Evolutionary conservation across 1,139 yeast genomes (phyloP).

Genomic region (Scheffersomyces lignicola): DNA sequence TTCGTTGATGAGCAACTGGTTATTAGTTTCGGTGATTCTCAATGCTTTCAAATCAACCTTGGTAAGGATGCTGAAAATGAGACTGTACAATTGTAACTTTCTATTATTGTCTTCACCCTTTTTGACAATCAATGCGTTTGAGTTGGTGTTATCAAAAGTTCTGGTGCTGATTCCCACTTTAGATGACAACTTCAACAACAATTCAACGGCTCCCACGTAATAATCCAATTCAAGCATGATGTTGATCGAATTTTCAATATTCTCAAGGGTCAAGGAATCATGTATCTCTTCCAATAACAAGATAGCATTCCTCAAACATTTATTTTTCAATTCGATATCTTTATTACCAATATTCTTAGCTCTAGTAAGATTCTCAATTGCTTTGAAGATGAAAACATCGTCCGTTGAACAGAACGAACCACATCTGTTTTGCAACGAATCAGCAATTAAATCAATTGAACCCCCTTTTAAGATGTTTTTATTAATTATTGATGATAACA

Average conservation of each 20-base stretch:
- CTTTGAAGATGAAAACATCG: slow-evolving; percentile 92
- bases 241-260: slow-evolving; percentile 75
- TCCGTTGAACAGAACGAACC: slow-evolving; percentile 93
- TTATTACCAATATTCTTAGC: slow-evolving; percentile 75
- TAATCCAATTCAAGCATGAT: slow-evolving; percentile 78
- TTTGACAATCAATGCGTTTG: slow-evolving; percentile 9
- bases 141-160: slow-evolving; percentile 9
- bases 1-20: slow-evolving; percentile 50
- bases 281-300: slow-evolving; percentile 78
- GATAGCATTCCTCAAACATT: slow-evolving; percentile 74
- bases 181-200: slow-evolving; percentile 74
- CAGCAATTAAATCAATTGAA: slow-evolving; percentile 86
- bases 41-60: slow-evolving; percentile 70
- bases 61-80: slow-evolving; percentile 72
- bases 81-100: slow-evolving; percentile 63
- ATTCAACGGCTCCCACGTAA: slow-evolving; percentile 83
- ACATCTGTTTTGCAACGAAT: slow-evolving; percentile 86
- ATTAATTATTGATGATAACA: slow-evolving; percentile 84
- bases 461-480: slow-evolving; percentile 90
- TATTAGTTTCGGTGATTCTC: slow-evolving; percentile 44
- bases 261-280: slow-evolving; percentile 74
- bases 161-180: slow-evolving; percentile 49
- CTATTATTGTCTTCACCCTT: slow-evolving; percentile 15
- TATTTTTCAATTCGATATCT: slow-evolving; percentile 69
- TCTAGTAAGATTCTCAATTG: slow-evolving; percentile 84